Conservation (phyloP, 805 yeast genomes). For the Ogataea trehalophila region DNA sequence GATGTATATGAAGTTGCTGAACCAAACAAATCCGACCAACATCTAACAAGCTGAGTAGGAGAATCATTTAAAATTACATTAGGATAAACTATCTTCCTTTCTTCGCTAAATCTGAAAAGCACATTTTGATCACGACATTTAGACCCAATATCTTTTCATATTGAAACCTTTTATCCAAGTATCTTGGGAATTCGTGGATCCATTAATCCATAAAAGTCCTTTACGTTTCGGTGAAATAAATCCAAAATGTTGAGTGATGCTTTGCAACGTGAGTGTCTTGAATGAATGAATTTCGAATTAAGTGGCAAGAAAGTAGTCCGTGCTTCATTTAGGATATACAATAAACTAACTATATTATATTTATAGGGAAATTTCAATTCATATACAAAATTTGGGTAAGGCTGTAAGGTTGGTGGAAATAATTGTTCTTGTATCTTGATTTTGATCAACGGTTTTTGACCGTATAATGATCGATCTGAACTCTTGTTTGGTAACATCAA, state of each 20-base stretch:
- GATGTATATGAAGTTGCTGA: neutral
- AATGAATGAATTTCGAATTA: slow-evolving; percentile 9
- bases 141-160: slow-evolving; percentile 11
- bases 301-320: slow-evolving; percentile 3
- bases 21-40: neutral
- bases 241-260: slow-evolving; percentile 11
- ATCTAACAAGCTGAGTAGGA: neutral
- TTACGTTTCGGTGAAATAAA: slow-evolving; percentile 5
- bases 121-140: neutral
- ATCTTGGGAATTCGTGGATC: slow-evolving; percentile 6
- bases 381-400: too few species aligned
- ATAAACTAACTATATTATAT: too few species aligned
- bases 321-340: neutral
- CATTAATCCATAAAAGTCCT: slow-evolving; percentile 15
- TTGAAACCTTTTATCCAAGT: slow-evolving; percentile 12
- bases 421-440: neutral
- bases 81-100: neutral
- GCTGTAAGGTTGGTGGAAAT: too few species aligned
- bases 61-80: neutral
- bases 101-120: slow-evolving; percentile 6
- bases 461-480: slow-evolving; percentile 3
- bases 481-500: slow-evolving; percentile 8
- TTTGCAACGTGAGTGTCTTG: slow-evolving; percentile 16
- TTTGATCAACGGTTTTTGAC: neutral
- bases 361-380: too few species aligned